These are phyloP conservation scores for Zarea fungicola DNA, from an alignment of 2,329 filamentous ascomycete species.

Conservation along the genomic window DNA sequence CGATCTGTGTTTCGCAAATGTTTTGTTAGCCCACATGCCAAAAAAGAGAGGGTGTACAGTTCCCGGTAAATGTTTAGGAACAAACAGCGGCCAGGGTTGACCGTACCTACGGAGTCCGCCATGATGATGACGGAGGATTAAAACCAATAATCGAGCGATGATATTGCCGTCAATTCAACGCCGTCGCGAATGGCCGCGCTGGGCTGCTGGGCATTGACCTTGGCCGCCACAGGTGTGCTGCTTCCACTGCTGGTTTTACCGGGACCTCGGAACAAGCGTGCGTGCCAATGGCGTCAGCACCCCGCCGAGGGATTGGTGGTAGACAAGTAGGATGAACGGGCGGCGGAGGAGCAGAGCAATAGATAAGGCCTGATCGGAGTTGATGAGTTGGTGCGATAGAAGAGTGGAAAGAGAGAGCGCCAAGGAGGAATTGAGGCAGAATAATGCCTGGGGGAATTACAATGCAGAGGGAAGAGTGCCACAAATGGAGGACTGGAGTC, in stretches of 20 bases:
- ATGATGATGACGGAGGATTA: constrained; percentile 20
- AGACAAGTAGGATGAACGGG: background rate
- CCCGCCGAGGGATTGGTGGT: constrained; percentile 10
- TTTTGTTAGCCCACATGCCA: constrained; percentile 15
- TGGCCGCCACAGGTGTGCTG: no score
- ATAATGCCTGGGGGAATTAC: constrained; percentile 3
- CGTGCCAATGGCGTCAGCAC: constrained; percentile 15
- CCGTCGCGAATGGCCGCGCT: background rate
- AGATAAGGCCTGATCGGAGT: no score
- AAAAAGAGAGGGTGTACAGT: no score
- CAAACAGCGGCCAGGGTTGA: no score
- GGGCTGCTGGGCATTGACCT: background rate
- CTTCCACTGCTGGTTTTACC: constrained; percentile 3
- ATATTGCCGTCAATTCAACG: constrained; percentile 5
- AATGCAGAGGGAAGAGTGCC: no score
- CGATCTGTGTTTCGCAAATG: constrained; percentile 75
- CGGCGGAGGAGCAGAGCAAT: background rate
- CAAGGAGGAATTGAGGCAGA: background rate
- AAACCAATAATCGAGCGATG: constrained; percentile 1
- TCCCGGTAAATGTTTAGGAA: no score
- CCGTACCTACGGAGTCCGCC: constrained; percentile 35
- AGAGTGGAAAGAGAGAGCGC: background rate
- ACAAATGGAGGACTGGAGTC: no score
- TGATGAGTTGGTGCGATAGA: no score
- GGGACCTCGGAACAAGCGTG: constrained; percentile 14